Percentiles rank a stretch among this genome's conserved stretches.
Conservation (phyloP, 208 protist genomes). For the Angomonas deanei region DNA sequence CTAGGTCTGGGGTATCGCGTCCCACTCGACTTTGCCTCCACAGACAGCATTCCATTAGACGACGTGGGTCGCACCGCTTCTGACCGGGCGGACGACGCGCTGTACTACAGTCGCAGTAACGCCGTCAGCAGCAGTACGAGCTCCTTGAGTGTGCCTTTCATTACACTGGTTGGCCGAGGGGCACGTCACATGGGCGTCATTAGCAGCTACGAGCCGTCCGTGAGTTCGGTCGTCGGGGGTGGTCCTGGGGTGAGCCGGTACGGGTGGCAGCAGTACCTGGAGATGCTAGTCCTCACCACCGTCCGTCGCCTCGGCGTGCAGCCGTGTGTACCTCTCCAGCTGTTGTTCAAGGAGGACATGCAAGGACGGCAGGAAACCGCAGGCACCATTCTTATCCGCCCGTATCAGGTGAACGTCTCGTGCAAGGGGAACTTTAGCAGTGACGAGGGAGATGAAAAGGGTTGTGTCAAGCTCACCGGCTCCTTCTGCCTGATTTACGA, state of each 20-base stretch:
- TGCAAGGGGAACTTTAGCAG: slow-evolving; percentile 36
- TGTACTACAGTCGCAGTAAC: not conserved
- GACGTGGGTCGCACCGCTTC: not conserved
- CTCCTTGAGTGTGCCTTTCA: slow-evolving; percentile 18
- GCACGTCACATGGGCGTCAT: slow-evolving; percentile 50
- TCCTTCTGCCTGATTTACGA: slow-evolving; percentile 43
- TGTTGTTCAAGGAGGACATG: slow-evolving; percentile 1
- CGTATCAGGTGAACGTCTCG: slow-evolving; percentile 31
- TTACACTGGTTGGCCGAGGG: slow-evolving; percentile 34
- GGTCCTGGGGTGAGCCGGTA: not conserved
- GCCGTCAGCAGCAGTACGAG: slow-evolving; percentile 1
- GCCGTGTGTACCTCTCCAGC: not conserved
- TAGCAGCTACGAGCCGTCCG: slow-evolving; percentile 45
- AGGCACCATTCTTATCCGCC: slow-evolving; percentile 32
- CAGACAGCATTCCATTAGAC: slow-evolving; percentile 14
- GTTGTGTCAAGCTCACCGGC: slow-evolving; percentile 30
- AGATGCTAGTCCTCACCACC: slow-evolving; percentile 26
- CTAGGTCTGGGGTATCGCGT: slow-evolving; percentile 79
- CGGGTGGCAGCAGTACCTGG: slow-evolving; percentile 16
- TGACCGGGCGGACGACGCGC: not conserved
- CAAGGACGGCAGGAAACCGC: not conserved
- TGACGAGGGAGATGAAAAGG: slow-evolving; percentile 37
- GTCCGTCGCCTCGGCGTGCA: slow-evolving; percentile 22
- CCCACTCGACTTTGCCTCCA: slow-evolving; percentile 61
- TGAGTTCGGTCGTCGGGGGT: not conserved